Percentiles rank a stretch among this genome's conserved stretches.
These are phyloP conservation scores for Chlorella sp. DNA, from an alignment of 139 green algal species.

Conservation along the genomic window DNA sequence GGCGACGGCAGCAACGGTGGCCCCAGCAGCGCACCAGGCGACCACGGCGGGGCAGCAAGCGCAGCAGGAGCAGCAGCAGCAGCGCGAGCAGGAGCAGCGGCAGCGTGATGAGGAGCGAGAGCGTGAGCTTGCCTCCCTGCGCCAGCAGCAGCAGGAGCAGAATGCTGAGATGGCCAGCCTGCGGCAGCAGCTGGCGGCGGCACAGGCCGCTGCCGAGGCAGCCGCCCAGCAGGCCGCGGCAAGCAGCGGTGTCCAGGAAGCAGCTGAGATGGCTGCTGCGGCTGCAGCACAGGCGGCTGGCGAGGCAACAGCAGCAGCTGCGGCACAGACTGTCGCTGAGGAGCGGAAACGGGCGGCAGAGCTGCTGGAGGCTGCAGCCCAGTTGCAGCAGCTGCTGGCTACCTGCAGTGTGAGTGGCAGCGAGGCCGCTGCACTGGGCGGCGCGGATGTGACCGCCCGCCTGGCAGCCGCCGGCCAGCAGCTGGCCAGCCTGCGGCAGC, in stretches of 20 bases:
- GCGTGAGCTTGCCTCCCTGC: too few relatives aligned
- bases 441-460: background rate
- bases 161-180: background rate
- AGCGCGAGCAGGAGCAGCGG: background rate
- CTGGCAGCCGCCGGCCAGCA: constrained; percentile 15
- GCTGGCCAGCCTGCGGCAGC: constrained; percentile 5
- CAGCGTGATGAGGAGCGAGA: background rate
- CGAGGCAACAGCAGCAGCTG: too few relatives aligned
- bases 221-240: background rate
- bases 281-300: background rate
- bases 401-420: constrained; percentile 5
- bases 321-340: background rate
- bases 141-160: background rate
- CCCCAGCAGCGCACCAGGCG: background rate
- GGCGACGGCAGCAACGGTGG: background rate
- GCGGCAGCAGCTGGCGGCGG: constrained; percentile 12
- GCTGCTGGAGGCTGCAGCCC: background rate
- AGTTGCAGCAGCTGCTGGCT: constrained; percentile 10
- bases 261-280: background rate
- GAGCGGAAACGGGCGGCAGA: background rate
- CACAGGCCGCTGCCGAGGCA: background rate
- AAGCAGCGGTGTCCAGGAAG: background rate
- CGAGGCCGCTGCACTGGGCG: background rate
- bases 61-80: background rate
- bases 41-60: background rate